Conservation (phyloP, 177 flowering plant genomes). For the Vitis hybrid region DNA sequence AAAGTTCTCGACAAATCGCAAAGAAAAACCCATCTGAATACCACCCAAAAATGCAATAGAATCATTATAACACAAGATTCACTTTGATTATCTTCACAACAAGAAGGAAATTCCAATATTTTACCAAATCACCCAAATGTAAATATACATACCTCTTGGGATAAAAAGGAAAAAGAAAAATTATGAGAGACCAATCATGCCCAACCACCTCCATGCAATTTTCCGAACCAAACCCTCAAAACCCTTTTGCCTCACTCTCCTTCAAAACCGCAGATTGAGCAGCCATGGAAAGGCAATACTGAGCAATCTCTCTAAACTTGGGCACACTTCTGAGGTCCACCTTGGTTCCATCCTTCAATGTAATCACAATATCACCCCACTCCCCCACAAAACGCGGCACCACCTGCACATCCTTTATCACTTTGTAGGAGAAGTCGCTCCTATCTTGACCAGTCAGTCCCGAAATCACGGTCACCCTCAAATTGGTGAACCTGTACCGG, state of each 20-base stretch:
- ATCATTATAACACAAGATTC: no score
- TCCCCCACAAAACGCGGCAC: conserved; percentile 95
- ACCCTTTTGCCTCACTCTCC: conserved; percentile 57
- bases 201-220: background rate
- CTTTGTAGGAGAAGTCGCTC: conserved; percentile 80
- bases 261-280: conserved; percentile 36
- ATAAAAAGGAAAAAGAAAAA: background rate
- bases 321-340: conserved; percentile 96
- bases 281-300: conserved; percentile 81
- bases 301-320: conserved; percentile 84
- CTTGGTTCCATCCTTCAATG: conserved; percentile 82
- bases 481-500: conserved; percentile 87
- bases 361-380: conserved; percentile 94
- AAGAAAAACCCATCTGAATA: no score
- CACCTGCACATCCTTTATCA: conserved; percentile 86
- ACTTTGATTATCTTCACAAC: no score
- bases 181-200: conserved; percentile 8
- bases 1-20: no score
- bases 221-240: conserved; percentile 28
- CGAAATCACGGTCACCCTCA: conserved; percentile 90
- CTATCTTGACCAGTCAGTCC: conserved; percentile 91
- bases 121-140: no score
- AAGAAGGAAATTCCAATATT: no score
- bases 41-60: no score
- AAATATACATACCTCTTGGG: conserved; percentile 1